These are phyloP conservation scores for Malus fusca DNA, from an alignment of 306 rosid genomes.

Conservation along the genomic window DNA sequence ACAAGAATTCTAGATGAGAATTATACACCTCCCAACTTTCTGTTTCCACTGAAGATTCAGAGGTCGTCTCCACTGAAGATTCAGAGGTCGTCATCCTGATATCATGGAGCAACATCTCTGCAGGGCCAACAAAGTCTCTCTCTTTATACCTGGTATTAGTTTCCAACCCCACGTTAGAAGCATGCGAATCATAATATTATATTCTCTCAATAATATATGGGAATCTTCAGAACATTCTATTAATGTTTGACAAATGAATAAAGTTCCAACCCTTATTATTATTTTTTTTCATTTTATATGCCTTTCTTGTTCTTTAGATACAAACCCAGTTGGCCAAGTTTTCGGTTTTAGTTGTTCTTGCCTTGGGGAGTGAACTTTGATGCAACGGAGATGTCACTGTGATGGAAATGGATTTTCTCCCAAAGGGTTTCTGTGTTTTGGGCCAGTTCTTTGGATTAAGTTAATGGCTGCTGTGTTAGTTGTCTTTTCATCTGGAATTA, in stretches of 20 bases:
- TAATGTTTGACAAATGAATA: not conserved
- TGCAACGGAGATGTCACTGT: not conserved
- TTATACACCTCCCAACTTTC: not conserved
- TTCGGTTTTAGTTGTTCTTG: not conserved
- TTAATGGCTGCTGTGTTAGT: not conserved
- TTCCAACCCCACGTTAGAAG: not conserved
- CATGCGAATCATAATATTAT: not conserved
- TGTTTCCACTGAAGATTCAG: not conserved
- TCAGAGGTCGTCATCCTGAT: not conserved
- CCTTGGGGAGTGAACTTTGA: not conserved
- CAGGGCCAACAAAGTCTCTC: not conserved
- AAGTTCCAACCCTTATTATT: not conserved
- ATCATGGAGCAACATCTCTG: not conserved
- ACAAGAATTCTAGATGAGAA: not conserved
- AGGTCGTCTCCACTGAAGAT: not conserved
- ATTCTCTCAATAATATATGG: not conserved
- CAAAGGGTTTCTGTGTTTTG: not conserved
- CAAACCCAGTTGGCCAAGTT: not conserved
- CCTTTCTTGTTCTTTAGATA: constrained; percentile 1
- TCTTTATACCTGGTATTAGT: not conserved
- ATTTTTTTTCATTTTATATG: not conserved
- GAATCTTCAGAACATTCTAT: too few relatives aligned
- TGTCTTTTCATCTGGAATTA: not conserved
- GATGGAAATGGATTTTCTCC: not conserved
- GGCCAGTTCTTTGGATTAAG: not conserved